Evolutionary conservation across 2,329 filamentous ascomycete species (phyloP).

Genomic region (Shiraia bambusicola): DNA sequence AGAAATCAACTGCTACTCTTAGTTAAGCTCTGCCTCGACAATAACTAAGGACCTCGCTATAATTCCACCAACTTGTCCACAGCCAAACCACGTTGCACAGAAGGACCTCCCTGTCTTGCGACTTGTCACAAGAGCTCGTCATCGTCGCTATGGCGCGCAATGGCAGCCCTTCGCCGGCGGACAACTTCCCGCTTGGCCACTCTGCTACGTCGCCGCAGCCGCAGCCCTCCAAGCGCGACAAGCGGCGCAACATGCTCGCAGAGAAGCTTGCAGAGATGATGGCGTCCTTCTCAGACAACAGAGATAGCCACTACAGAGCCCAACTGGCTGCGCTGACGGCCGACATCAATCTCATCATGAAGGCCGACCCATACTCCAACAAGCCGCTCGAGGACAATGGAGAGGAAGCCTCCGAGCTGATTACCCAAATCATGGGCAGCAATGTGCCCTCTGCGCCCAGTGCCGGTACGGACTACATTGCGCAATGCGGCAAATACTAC

Average conservation of each 20-base stretch:
- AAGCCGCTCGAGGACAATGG: conserved; percentile 66
- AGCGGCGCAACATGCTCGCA: conserved; percentile 77
- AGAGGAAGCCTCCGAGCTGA: conserved; percentile 67
- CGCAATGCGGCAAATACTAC: conserved; percentile 75
- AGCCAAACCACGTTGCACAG: not conserved
- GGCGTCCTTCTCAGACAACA: conserved; percentile 75
- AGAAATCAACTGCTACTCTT: too few species aligned
- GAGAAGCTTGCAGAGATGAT: conserved; percentile 77
- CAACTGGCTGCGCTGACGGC: conserved; percentile 90
- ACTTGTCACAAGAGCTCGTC: not conserved
- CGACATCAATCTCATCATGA: conserved; percentile 82
- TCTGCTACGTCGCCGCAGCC: conserved; percentile 48
- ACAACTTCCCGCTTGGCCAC: conserved; percentile 40
- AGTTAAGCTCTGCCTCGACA: not conserved
- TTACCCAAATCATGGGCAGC: conserved; percentile 47
- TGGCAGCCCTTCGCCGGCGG: conserved; percentile 41
- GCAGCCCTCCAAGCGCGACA: conserved; percentile 79
- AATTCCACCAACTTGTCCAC: conserved; percentile 1
- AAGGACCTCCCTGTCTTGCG: too few species aligned
- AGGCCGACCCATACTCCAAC: conserved; percentile 76
- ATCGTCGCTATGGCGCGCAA: conserved; percentile 40
- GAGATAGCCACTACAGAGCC: conserved; percentile 81
- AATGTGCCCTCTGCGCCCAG: conserved; percentile 46
- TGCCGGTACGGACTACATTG: conserved; percentile 68
- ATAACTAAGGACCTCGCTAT: too few species aligned